phyloP scores from a whole-genome alignment of 2,329 filamentous ascomycete genomes.

The Exophiala bonariae region DNA sequence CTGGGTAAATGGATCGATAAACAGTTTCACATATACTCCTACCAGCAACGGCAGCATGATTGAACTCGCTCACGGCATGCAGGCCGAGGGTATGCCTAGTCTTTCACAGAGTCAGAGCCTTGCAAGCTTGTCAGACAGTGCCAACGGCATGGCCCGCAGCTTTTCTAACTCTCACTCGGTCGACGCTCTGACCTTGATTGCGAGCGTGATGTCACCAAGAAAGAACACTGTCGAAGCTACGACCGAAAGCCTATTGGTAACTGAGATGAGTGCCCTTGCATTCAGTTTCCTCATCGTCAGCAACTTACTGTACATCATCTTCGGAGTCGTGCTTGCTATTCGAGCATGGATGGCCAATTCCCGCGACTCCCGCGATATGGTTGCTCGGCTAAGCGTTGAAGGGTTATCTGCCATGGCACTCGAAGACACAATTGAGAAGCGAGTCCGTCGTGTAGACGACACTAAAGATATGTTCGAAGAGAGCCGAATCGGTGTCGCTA shows the following conservation, averaged over 20 bases:
- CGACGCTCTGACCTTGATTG: slow-evolving; percentile 1
- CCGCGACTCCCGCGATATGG: slow-evolving; percentile 7
- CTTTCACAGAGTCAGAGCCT: slow-evolving; percentile 5
- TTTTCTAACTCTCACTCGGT: slow-evolving; percentile 1
- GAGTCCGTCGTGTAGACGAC: slow-evolving; percentile 4
- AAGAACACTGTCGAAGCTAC: neutral
- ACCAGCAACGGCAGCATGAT: slow-evolving; percentile 12
- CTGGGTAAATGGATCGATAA: slow-evolving; percentile 5
- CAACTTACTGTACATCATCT: slow-evolving; percentile 5
- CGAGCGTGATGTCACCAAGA: slow-evolving; percentile 1
- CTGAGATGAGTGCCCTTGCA: neutral
- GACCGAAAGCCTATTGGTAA: neutral
- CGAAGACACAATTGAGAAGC: slow-evolving; percentile 9
- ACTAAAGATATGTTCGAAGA: slow-evolving; percentile 10
- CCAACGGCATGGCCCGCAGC: neutral
- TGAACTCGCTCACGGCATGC: slow-evolving; percentile 8
- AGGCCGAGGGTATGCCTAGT: slow-evolving; percentile 5
- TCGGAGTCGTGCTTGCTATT: slow-evolving; percentile 4
- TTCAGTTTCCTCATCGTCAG: slow-evolving; percentile 4
- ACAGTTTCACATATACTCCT: neutral
- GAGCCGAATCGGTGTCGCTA: slow-evolving; percentile 10
- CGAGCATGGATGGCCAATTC: slow-evolving; percentile 4
- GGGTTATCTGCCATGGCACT: slow-evolving; percentile 10
- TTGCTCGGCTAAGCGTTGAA: slow-evolving; percentile 10
- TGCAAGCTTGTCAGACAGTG: slow-evolving; percentile 1